phyloP scores from a whole-genome alignment of 768 basidiomycete species.

The Mycena vulgaris region DNA sequence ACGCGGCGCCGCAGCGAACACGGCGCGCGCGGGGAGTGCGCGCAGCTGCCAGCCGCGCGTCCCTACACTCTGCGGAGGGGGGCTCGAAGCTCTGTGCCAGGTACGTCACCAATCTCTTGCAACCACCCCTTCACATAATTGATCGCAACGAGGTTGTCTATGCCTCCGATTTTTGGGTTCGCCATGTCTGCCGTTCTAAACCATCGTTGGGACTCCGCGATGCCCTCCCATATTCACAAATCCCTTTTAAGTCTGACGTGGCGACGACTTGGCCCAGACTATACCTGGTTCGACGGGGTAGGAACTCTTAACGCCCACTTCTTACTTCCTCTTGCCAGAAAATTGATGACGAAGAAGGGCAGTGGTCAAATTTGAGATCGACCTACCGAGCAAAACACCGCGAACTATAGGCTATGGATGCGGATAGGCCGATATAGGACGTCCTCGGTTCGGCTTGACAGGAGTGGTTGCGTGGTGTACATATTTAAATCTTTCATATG shows the following conservation, averaged over 20 bases:
- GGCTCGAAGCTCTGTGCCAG: not conserved
- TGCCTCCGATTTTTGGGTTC: slow-evolving; percentile 10
- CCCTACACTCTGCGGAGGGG: too few relatives aligned
- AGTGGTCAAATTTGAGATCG: not conserved
- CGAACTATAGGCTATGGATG: not conserved
- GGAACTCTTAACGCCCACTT: not conserved
- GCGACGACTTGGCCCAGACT: slow-evolving; percentile 8
- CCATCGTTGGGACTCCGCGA: slow-evolving; percentile 2
- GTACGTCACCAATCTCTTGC: not conserved
- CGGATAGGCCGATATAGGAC: too few relatives aligned
- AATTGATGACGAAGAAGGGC: not conserved
- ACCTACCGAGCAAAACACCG: not conserved
- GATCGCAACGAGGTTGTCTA: slow-evolving; percentile 11
- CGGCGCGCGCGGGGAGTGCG: too few relatives aligned
- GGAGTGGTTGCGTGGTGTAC: too few relatives aligned
- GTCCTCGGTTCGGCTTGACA: too few relatives aligned
- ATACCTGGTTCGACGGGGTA: not conserved
- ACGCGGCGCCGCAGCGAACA: too few relatives aligned
- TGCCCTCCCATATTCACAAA: slow-evolving; percentile 3
- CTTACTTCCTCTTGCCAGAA: not conserved
- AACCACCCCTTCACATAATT: not conserved
- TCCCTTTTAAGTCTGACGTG: not conserved
- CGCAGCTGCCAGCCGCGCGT: too few relatives aligned
- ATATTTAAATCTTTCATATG: too few relatives aligned
- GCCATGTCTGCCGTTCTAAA: slow-evolving; percentile 8